phyloP scores from a whole-genome alignment of 257 asterid genomes.

The Ligustrum vulgare region DNA sequence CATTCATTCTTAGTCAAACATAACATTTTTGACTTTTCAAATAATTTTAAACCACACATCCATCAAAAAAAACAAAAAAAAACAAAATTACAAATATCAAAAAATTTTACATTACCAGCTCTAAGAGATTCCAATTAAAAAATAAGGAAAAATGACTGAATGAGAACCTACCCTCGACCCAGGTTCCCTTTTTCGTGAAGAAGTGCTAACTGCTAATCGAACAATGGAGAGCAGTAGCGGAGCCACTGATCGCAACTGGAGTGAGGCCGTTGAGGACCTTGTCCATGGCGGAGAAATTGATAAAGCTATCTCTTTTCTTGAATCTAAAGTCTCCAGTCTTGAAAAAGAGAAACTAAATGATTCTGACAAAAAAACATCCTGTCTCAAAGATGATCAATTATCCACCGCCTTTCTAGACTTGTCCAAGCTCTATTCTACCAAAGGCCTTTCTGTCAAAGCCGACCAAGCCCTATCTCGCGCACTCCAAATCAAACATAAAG shows the following conservation, averaged over 20 bases:
- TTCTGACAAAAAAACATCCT: slow-evolving; percentile 15
- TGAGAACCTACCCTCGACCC: neutral
- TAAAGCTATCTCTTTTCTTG: slow-evolving; percentile 55
- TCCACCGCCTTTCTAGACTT: slow-evolving; percentile 63
- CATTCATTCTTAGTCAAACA: no score
- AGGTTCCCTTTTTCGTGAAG: neutral
- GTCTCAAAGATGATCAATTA: slow-evolving; percentile 36
- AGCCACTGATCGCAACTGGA: slow-evolving; percentile 53
- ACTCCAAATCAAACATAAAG: slow-evolving; percentile 45
- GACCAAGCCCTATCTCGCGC: slow-evolving; percentile 62
- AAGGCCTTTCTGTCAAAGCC: slow-evolving; percentile 65
- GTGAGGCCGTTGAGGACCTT: slow-evolving; percentile 76
- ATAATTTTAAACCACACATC: no score
- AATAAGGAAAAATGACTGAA: neutral
- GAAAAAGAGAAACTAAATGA: slow-evolving; percentile 33
- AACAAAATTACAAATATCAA: no score
- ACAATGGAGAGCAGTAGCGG: slow-evolving; percentile 47
- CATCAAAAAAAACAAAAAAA: no score
- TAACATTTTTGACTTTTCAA: no score
- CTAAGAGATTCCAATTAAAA: no score
- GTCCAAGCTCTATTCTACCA: slow-evolving; percentile 58
- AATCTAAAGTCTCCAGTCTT: slow-evolving; percentile 51
- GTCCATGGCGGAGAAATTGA: slow-evolving; percentile 53
- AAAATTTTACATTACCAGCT: no score
- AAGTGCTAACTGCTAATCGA: neutral